Evolutionary conservation across 2,329 filamentous ascomycete species (phyloP), one percentile per base, ranked within the genome.

Genomic region (Pseudogymnoascus sp.): DNA sequence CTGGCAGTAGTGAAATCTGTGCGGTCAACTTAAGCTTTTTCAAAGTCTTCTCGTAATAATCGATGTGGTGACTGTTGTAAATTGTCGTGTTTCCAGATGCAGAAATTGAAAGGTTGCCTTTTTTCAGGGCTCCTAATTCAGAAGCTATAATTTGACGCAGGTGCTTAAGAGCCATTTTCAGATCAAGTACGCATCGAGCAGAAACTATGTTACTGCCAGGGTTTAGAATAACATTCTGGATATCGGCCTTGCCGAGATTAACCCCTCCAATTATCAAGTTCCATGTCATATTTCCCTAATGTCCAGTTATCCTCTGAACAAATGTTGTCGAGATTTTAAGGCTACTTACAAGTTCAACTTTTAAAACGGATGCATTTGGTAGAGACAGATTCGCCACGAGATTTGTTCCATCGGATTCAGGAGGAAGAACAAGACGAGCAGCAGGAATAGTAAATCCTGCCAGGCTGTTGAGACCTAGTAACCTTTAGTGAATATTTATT

Each of bases 41-140:
- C 15, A 62, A 35, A 26, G 6, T 33, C 7, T 62, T 21, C 23
- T 62, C 60, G 21, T 53, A 62, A 29, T 50, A 62, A 46, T 40
- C 33, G 29, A 62, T 23, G 29, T 50, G 60, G 7, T 62, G 21
- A n/a, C 40, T 37, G 42, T 62, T 62, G n/a, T 50, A 62, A n/a
- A 33, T 7, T 3, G 38, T 62, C 19, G 60, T 19, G 37, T 62
- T 62, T 11, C 60, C 60, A n/a, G 60, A 33, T n/a, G 60, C 37
- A 29, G 42, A 46, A 50, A 62, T 50, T 7, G 21, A 7, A 62
- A 62, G 40, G 19, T 23, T 15, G 19, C 40, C 40, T 7, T 23
- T 23, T 44, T 6, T 15, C 40, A 44, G 19, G 40, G 17, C 17
- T 4, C 4, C 40, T 10, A 5, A 5, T 44, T 44, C 19, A 13